These are phyloP conservation scores for Auriscalpium vulgare DNA, from an alignment of 768 basidiomycete genomes.

Conservation along the genomic window DNA sequence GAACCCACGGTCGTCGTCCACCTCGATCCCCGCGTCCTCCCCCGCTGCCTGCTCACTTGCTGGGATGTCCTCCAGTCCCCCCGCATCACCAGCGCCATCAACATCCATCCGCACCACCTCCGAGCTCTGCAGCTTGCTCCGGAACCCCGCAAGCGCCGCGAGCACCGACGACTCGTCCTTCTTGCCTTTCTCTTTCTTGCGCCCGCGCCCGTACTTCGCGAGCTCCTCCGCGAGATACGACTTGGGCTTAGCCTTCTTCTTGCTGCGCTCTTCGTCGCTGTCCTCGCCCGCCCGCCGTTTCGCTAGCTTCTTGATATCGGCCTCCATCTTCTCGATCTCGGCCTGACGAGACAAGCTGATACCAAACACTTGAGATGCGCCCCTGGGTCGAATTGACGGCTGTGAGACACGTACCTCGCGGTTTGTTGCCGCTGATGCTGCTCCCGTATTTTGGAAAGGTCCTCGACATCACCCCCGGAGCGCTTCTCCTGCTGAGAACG, in stretches of 20 bases:
- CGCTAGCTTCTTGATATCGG: conserved; percentile 72
- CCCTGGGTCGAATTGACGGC: background rate
- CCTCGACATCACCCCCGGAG: conserved; percentile 33
- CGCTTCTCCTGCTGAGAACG: conserved; percentile 14
- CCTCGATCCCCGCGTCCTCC: conserved; percentile 52
- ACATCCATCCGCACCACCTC: conserved; percentile 15
- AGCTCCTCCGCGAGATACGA: conserved; percentile 79
- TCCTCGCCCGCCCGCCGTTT: conserved; percentile 50
- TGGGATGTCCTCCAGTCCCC: conserved; percentile 10
- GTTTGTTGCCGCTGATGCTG: conserved; percentile 68
- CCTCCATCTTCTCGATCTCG: conserved; percentile 84
- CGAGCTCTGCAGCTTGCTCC: conserved; percentile 55
- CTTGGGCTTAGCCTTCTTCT: conserved; percentile 51
- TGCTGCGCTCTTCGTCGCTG: conserved; percentile 57
- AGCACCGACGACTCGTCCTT: conserved; percentile 68
- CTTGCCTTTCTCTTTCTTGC: conserved; percentile 41
- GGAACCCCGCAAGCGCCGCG: conserved; percentile 60
- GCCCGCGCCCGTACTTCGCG: conserved; percentile 67
- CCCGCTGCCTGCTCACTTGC: conserved; percentile 17
- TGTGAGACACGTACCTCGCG: conserved; percentile 38
- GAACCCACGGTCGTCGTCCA: conserved; percentile 73
- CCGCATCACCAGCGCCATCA: conserved; percentile 10
- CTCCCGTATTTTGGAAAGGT: conserved; percentile 67
- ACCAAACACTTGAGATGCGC: background rate
- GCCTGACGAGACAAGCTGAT: conserved; percentile 55